A percentile compares a stretch with the other conserved stretches of the same genome.
phyloP scores from a whole-genome alignment of 139 green algal species.

The Cymbomonas tetramitiformis region DNA sequence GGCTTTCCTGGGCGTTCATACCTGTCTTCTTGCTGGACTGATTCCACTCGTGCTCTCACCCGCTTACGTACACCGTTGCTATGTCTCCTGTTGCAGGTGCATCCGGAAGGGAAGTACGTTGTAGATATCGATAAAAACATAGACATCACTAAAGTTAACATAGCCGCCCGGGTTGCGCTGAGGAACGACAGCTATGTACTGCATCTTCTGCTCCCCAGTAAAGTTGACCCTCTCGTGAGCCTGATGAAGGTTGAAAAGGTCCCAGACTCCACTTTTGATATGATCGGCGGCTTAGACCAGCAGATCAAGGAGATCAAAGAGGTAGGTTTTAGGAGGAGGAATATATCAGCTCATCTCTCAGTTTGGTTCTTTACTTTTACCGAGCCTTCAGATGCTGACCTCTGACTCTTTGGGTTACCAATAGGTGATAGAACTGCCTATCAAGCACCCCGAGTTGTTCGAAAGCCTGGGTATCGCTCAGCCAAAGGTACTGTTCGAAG shows the following conservation, averaged over 20 bases:
- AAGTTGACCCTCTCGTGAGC: slow-evolving; percentile 62
- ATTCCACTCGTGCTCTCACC: neutral
- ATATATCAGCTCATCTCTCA: too few relatives aligned
- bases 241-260: slow-evolving; percentile 99
- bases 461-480: slow-evolving; percentile 93
- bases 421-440: slow-evolving; percentile 95
- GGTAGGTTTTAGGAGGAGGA: too few relatives aligned
- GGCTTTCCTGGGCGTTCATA: neutral
- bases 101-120: slow-evolving; percentile 64
- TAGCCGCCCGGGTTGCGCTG: slow-evolving; percentile 76
- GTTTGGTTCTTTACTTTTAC: too few relatives aligned
- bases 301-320: slow-evolving; percentile 99
- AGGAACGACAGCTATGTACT: slow-evolving; percentile 93
- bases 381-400: too few relatives aligned
- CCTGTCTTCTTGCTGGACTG: neutral
- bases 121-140: slow-evolving; percentile 79
- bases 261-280: slow-evolving; percentile 98
- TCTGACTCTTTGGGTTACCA: too few relatives aligned
- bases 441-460: slow-evolving; percentile 99
- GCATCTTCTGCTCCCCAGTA: slow-evolving; percentile 76
- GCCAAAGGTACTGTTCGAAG: too few relatives aligned
- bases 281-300: slow-evolving; percentile 95
- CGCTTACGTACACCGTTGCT: too few relatives aligned
- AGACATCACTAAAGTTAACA: slow-evolving; percentile 47
- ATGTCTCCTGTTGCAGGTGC: slow-evolving; percentile 2